Base-by-base conservation (phyloP, 164 flowering plant genomes). In the Tetracentron sinense region DNA sequence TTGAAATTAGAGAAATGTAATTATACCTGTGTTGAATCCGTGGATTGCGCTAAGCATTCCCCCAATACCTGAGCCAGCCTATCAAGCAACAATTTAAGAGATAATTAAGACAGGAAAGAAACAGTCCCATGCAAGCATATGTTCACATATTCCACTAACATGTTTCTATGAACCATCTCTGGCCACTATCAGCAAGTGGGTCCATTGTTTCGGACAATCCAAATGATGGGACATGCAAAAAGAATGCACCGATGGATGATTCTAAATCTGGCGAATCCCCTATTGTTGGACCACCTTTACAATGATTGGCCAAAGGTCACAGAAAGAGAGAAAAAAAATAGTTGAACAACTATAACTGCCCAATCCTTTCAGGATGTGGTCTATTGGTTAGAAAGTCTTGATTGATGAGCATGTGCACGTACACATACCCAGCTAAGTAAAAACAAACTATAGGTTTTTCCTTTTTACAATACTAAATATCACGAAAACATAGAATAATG, bases 21-120 rank as follows among this genome's bases (percentile, higher is more conserved):
- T 20, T 5, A 1, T 79, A 86, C 98, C 96, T 61, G 89, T 83
- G 74, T 93, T 88, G 56, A 85, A 74, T 66, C 85, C 87, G 80
- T 88, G 80, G 63, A 88, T 67, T 22, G 97, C 87, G 72, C 94
- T 86, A 61, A 93, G 88, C 87, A 90, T 56, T 20, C 79, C 97
- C 63, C 94, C 96, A 51, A 79, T 68, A 44, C 92, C 94, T 2
- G 92, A 69, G 26, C 97, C 96, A 71, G 82, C 92, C 98, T 92
- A 66, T 56, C 62, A 56, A 42, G 1, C 42, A 14, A 27, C 2
- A 27, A 17, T 21, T 7, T 6, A 19, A 26, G 28, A 11, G 8
- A 38, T 38, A 54, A 38, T 28, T 21, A 17, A 46, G 20, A 30
- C 50, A 26, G 50, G 17, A 38, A 1, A 22, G 50, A 68, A 4